phyloP scores from a whole-genome alignment of 441 rosid species.

The Gossypium davidsonii region DNA sequence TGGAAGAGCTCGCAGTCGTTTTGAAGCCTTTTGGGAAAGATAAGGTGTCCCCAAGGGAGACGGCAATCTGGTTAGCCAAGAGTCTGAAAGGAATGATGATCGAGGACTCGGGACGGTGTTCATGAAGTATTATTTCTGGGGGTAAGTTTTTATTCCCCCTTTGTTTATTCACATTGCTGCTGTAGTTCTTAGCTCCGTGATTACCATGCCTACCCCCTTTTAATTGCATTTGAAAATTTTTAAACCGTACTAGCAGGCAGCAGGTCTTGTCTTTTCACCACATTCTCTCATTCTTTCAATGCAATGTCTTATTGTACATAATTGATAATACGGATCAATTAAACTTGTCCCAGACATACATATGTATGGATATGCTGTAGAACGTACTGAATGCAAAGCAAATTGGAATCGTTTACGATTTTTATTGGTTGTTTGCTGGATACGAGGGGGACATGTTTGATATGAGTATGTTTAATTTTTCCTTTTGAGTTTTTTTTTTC shows the following conservation, averaged over 20 bases:
- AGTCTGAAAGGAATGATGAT: slow-evolving; percentile 92
- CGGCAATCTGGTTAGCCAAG: slow-evolving; percentile 94
- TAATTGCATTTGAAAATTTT: slow-evolving; percentile 19
- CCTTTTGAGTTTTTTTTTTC: too few relatives aligned
- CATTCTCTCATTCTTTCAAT: slow-evolving; percentile 27
- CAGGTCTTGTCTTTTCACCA: slow-evolving; percentile 7
- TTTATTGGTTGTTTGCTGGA: background rate
- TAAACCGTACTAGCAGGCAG: slow-evolving; percentile 14
- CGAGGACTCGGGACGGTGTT: slow-evolving; percentile 52
- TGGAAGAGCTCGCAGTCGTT: slow-evolving; percentile 87
- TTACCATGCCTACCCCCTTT: slow-evolving; percentile 16
- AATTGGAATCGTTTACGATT: slow-evolving; percentile 12
- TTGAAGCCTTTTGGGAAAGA: slow-evolving; percentile 89
- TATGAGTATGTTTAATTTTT: background rate
- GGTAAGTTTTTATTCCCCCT: slow-evolving; percentile 23
- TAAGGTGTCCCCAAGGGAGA: slow-evolving; percentile 93
- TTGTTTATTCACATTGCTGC: slow-evolving; percentile 8
- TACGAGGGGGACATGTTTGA: background rate
- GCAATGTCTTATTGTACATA: slow-evolving; percentile 39
- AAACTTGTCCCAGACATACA: slow-evolving; percentile 17
- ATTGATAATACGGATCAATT: slow-evolving; percentile 26
- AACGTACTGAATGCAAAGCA: slow-evolving; percentile 15
- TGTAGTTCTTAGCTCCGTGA: slow-evolving; percentile 14
- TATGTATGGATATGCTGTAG: slow-evolving; percentile 20
- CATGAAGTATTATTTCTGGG: slow-evolving; percentile 23